Base-by-base conservation (phyloP, 345 rosid genomes). In the Heritiera fomes region DNA sequence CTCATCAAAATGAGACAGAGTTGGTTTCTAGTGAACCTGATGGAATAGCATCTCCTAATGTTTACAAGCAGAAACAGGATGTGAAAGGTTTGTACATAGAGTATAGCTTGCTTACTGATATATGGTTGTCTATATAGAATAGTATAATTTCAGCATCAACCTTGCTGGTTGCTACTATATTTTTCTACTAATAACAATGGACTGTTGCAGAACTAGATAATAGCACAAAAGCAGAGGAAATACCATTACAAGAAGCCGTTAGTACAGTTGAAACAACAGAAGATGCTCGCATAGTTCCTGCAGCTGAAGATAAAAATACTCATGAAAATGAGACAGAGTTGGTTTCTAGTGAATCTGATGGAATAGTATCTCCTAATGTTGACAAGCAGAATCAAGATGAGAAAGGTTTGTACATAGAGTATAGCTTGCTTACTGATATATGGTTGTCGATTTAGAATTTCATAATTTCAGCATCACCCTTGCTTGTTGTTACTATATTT, bases 201-300 rank as follows among this genome's bases (percentile, higher is more conserved):
- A 76, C 56, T 79, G 11, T 75, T 75, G 80, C 81, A 76, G 87
- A 87, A 65, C 83, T 77, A 58, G 76, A 87, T 41, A 77, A 34
- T 32, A 45, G 5, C 6, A 32, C 10, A 20, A 56, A 82, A 59
- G 77, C 45, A 34, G 70, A 53, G 62, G 82, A 43, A 53, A 79
- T 41, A 56, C 75, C 76, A 38, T 28, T 63, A 60, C 76, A 81
- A 9, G 87, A 80, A 73, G 46, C 83, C 68, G 75, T 18, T 45
- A 49, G 12, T 23, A 43, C 45, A 64, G 62, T 75, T 45, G 82
- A 71, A 38, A 64, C 46, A 15, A 52, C 69, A 30, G 75, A 45
- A 55, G 81, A 69, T 70, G 82, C 80, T 79, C 79, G 67, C 62
- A 50, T 30, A 23, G 74, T 77, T 81, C 63, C 79, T 47, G 32